phyloP scores from a whole-genome alignment of 352 stramenopile genomes.

The Globisporangium viniferum region DNA sequence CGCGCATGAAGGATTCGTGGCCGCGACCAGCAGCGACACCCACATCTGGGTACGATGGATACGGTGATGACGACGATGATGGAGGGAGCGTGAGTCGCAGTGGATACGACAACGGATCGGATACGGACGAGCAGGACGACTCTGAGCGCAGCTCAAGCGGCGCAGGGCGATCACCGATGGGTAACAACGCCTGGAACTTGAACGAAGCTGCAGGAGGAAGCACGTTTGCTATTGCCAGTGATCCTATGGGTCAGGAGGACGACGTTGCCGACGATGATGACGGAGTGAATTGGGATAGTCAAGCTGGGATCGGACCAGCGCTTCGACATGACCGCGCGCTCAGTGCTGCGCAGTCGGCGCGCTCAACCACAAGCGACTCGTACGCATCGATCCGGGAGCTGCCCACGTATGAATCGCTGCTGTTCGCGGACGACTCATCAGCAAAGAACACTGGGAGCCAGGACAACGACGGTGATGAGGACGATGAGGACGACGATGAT shows the following conservation, averaged over 20 bases:
- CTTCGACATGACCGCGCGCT: not conserved
- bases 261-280: not conserved
- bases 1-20: slow-evolving; percentile 13
- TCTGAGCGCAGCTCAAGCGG: slow-evolving; percentile 4
- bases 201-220: not conserved
- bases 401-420: slow-evolving; percentile 14
- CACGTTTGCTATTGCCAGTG: not conserved
- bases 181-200: slow-evolving; percentile 4
- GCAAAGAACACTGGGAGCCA: slow-evolving; percentile 19
- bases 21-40: slow-evolving; percentile 10
- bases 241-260: not conserved
- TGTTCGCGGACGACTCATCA: slow-evolving; percentile 12
- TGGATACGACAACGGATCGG: not conserved
- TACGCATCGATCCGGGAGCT: slow-evolving; percentile 26
- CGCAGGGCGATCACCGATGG: not conserved
- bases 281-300: not conserved
- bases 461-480: slow-evolving; percentile 21
- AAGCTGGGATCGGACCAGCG: not conserved
- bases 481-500: slow-evolving; percentile 13
- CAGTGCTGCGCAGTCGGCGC: slow-evolving; percentile 12
- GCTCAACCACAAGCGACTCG: slow-evolving; percentile 22
- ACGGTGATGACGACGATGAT: not conserved
- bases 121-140: not conserved
- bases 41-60: not conserved
- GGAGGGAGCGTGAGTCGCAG: not conserved